These are phyloP conservation scores for Microsporum audouinii DNA, from an alignment of 2,329 filamentous ascomycete genomes.

Conservation along the genomic window DNA sequence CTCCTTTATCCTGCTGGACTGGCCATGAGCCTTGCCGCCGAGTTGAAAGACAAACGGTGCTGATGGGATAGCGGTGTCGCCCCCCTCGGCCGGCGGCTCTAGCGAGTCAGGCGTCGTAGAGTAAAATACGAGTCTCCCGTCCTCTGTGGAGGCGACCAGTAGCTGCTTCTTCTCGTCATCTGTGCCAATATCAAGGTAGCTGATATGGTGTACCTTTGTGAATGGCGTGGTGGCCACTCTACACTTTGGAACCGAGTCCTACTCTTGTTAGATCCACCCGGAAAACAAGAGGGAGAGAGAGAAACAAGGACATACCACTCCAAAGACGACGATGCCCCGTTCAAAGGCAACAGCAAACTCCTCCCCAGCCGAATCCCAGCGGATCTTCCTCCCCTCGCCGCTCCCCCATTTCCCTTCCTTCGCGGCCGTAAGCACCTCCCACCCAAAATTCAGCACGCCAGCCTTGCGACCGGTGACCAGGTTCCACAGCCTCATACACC, in stretches of 20 bases:
- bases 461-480: slow-evolving; percentile 93
- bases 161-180: slow-evolving; percentile 37
- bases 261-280: neutral
- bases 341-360: slow-evolving; percentile 89
- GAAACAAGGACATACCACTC: slow-evolving; percentile 46
- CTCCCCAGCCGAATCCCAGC: slow-evolving; percentile 65
- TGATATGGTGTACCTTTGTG: slow-evolving; percentile 75
- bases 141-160: slow-evolving; percentile 74
- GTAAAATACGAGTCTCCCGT: slow-evolving; percentile 77
- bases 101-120: slow-evolving; percentile 9
- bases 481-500: slow-evolving; percentile 90
- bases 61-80: slow-evolving; percentile 48
- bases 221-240: slow-evolving; percentile 54
- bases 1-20: slow-evolving; percentile 72
- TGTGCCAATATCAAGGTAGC: slow-evolving; percentile 47
- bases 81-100: slow-evolving; percentile 29
- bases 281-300: neutral
- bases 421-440: slow-evolving; percentile 58
- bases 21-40: slow-evolving; percentile 58
- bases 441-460: slow-evolving; percentile 75
- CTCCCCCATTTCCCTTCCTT: slow-evolving; percentile 66
- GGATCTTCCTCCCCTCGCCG: slow-evolving; percentile 71
- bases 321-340: slow-evolving; percentile 70
- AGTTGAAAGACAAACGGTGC: slow-evolving; percentile 57
- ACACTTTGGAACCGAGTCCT: slow-evolving; percentile 68